Evolutionary conservation across 495 filamentous ascomycete genomes (phyloP), one percentile per base, ranked within the genome.

Genomic region (Gamarada debralockiae): DNA sequence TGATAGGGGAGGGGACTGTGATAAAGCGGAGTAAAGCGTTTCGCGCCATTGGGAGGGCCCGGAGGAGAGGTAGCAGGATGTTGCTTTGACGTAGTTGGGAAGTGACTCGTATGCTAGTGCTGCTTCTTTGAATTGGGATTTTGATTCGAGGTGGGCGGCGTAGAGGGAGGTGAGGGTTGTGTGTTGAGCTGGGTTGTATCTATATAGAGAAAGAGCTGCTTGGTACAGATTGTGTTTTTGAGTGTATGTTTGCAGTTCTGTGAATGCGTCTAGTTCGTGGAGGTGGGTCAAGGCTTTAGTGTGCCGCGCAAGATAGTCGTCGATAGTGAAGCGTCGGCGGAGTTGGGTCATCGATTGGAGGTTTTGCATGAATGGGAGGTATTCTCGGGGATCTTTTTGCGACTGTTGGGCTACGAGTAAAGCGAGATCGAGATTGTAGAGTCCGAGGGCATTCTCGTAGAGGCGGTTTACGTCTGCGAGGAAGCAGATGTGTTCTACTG

Each of bases 401-500:
- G 92, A 92, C 66, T 96, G 90, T 62, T 98, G 93, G 4, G 95
- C 93, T 36, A 98, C 86, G 43, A 95, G 73, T 12, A 98, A 73
- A 7, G 91, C 85, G 29, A 97, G 81, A 31, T 96, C 92, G 3
- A 98, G 78, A 61, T 96, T 81, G 63, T 98, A 97, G 2, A 97
- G 70, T 20, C 92, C 92, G 14, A 98, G 73, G 6, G 93, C 87
- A 51, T 89, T 85, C 53, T 96, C 88, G 62, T 93, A 98, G n/a
- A 98, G 79, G 47, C 80, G 82, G 63, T 96, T 93, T 17, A 93
- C 84, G 69, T 98, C 93, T 0, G 90, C 88, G 37, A 98, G 75
- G 72, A 97, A 98, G 74, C 90, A 97, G 57, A 97, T 96, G 58
- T 98, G 93, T 63, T 95, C 90, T 33, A 96, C 85, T 1, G 92